Percentiles rank a stretch among this genome's conserved stretches.
Evolutionary conservation across 169 alveolate genomes (phyloP).

Genomic region (Babesia ovata): DNA sequence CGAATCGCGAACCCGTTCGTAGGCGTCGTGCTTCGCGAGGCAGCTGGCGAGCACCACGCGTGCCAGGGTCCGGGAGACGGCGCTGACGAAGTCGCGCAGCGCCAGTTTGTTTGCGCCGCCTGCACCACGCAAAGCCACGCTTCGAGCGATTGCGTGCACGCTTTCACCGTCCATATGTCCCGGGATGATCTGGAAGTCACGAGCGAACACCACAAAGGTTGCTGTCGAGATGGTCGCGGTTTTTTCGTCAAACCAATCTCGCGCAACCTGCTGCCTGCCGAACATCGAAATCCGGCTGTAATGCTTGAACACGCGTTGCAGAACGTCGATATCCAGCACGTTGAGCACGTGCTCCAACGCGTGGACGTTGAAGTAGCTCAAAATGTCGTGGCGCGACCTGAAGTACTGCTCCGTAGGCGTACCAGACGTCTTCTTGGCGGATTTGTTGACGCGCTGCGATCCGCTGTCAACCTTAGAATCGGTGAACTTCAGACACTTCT

Average conservation of each 20-base stretch:
- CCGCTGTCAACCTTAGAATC: background rate
- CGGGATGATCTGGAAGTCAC: slow-evolving; percentile 78
- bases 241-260: slow-evolving; percentile 17
- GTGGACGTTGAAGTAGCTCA: slow-evolving; percentile 42
- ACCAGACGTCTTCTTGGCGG: slow-evolving; percentile 11
- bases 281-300: slow-evolving; percentile 62
- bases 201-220: slow-evolving; percentile 69
- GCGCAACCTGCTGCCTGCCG: slow-evolving; percentile 32
- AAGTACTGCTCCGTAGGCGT: slow-evolving; percentile 42
- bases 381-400: slow-evolving; percentile 43
- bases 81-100: slow-evolving; percentile 58
- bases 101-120: slow-evolving; percentile 34
- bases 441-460: slow-evolving; percentile 20
- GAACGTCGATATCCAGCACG: slow-evolving; percentile 29
- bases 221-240: slow-evolving; percentile 61
- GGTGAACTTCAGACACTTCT: slow-evolving; percentile 45
- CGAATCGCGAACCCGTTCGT: slow-evolving; percentile 25
- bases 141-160: slow-evolving; percentile 48
- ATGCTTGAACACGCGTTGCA: slow-evolving; percentile 56
- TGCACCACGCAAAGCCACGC: slow-evolving; percentile 18
- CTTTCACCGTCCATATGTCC: slow-evolving; percentile 67
- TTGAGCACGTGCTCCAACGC: slow-evolving; percentile 45
- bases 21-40: slow-evolving; percentile 43
- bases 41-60: slow-evolving; percentile 37
- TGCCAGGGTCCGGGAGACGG: slow-evolving; percentile 45